Base-by-base conservation (phyloP, 257 asterid species). In the Oldenlandia corymbosa region DNA sequence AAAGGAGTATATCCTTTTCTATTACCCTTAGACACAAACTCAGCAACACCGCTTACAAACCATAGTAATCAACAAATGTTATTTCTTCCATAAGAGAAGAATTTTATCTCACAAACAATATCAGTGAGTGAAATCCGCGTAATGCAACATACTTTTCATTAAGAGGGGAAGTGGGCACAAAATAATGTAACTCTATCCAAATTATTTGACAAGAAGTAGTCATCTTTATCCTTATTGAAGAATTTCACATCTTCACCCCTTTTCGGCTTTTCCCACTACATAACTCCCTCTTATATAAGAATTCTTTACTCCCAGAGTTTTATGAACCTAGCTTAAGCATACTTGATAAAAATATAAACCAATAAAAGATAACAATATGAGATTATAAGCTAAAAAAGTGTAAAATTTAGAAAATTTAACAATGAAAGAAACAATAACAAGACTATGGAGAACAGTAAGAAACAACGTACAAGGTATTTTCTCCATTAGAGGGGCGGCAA, bases 401-500 rank as follows among this genome's bases (percentile, higher is more conserved):
- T n/a, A n/a, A 27, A 30, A 37, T 12, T 28, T 30, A 14, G 20
- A 16, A 2, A 56, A 58, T 42, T 34, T 34, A 43, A 60, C n/a
- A 18, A 5, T 2, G 30, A 37, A 60, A 65, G 14, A 5, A 42
- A 59, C 7, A 45, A 26, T 12, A 36, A 10, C 5, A 4, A 61
- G 9, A 42, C 31, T n/a, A 3, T 46, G 36, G 10, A 27, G 48
- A 13, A 10, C n/a, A n/a, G 42, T 32, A 20, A 26, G 55, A 4
- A 3, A 54, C 60, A 27, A 41, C 88, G 71, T 68, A 88, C 96
- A 88, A 5, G 96, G 96, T 14, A 88, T 84, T 69, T 84, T 84
- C 79, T 88, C 96, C 92, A 88, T 74, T 57, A 88, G 80, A 48
- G 96, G 96, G 0, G 96, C 90, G 60, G 96, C 96, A 60, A 88